A percentile compares a stretch with the other conserved stretches of the same genome.
Conservation (phyloP, 2,329 filamentous ascomycete species). For the Talaromyces amestolkiae region DNA sequence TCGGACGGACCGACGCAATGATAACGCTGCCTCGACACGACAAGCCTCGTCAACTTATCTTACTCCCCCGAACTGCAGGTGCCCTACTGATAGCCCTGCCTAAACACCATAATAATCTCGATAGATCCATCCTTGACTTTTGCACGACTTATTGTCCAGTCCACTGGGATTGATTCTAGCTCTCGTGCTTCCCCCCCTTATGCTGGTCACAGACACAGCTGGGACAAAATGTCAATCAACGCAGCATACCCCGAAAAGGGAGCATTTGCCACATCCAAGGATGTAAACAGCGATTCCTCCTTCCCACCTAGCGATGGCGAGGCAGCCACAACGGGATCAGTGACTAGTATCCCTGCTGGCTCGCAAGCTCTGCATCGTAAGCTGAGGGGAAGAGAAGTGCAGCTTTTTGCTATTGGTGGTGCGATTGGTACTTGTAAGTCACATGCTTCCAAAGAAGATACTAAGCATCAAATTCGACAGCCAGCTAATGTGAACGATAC, state of each 20-base stretch:
- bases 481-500: not conserved
- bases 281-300: not conserved
- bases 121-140: not conserved
- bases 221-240: constrained; percentile 6
- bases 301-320: not conserved
- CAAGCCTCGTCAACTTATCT: not conserved
- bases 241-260: not conserved
- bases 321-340: not conserved
- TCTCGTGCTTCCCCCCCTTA: not conserved
- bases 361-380: constrained; percentile 32
- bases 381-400: constrained; percentile 33
- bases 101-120: not conserved
- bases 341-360: constrained; percentile 14
- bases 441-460: not conserved
- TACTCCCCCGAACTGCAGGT: not conserved
- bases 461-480: not conserved
- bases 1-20: not conserved
- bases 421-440: constrained; percentile 36
- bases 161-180: not conserved
- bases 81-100: not conserved
- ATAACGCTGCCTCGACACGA: not conserved
- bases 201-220: not conserved
- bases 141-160: not conserved
- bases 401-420: constrained; percentile 36
- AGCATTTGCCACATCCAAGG: not conserved